Evolutionary conservation across 2,329 filamentous ascomycete genomes (phyloP), one percentile per base, ranked within the genome.

Genomic region (Cercospora sp.): DNA sequence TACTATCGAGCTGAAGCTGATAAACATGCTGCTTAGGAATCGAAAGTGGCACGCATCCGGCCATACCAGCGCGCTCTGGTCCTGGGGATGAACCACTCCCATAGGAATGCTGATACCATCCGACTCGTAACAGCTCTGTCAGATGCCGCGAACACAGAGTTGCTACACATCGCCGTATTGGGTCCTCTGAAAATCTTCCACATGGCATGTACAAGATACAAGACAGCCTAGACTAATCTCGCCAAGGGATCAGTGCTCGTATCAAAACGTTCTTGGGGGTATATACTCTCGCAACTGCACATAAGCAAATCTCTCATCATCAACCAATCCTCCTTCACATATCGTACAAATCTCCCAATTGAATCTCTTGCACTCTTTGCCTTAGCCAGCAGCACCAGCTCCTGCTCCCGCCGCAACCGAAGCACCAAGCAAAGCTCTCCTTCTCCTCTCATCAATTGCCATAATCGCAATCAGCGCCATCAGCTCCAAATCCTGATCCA

Each of bases 391-490:
- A 32, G 53, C 53, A 32, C 61, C 49, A 10, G 5, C 28, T 13
- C 24, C 61, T 7, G 40, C 61, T 4, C 63, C 43, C 24, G 45
- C 59, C 30, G 16, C 21, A 26, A 9, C 30, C 49, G 58, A 60
- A 28, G 59, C 58, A 59, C 49, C 51, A 13, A 51, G 18, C 16
- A 40, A 57, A n/a, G 61, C 61, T 24, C 65, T 62, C 13, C 65
- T 45, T 32, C 34, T 67, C 65, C 51, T 53, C 51, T 69, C 67
- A 8, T 66, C 67, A 30, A 69, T 61, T 3, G 60, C 67, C 28
- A 69, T 51, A 13, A 66, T 66, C 5, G 60, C 68, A n/a, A 59
- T 57, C 43, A 67, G 24, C 8, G 61, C 61, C 61, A 69, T 67
- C 32, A 69, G 24, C 34, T 67, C 68, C 55, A 67, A 21, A 32